A percentile compares a stretch with the other conserved stretches of the same genome.
phyloP scores from a whole-genome alignment of 805 yeast species.

The Yamadazyma phyllophila region DNA sequence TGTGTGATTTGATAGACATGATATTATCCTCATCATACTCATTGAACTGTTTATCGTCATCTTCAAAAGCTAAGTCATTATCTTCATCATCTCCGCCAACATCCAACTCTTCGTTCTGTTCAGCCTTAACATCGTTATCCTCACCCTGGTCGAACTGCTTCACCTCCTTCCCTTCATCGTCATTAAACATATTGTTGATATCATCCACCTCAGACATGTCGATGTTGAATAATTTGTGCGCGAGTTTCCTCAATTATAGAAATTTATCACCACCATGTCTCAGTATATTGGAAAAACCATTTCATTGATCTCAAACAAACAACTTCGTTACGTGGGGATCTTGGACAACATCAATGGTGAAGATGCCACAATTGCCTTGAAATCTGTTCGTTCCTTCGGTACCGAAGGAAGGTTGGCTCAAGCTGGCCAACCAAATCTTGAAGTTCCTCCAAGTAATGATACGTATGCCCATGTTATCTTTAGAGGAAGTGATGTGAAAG shows the following conservation, averaged over 20 bases:
- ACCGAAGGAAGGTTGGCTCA: constrained; percentile 80
- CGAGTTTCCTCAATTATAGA: neutral
- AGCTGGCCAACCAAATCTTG: constrained; percentile 59
- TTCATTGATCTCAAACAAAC: constrained; percentile 73
- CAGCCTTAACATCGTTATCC: no score
- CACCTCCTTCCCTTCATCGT: constrained; percentile 11
- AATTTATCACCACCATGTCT: constrained; percentile 59
- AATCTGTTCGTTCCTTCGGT: constrained; percentile 78
- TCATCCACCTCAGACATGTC: constrained; percentile 8
- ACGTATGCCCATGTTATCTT: constrained; percentile 77
- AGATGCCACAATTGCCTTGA: constrained; percentile 83
- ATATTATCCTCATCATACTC: constrained; percentile 20
- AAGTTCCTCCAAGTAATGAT: constrained; percentile 66
- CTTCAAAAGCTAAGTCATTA: neutral
- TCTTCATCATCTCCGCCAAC: neutral
- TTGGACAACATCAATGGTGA: constrained; percentile 86
- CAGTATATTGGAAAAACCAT: constrained; percentile 90
- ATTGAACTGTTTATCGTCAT: neutral
- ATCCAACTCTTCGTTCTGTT: neutral
- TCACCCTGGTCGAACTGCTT: constrained; percentile 2
- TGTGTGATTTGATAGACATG: constrained; percentile 24
- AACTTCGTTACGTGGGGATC: constrained; percentile 86
- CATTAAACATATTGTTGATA: constrained; percentile 10
- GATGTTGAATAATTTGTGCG: constrained; percentile 3
- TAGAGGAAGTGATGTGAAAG: constrained; percentile 91